Conservation (phyloP, 495 filamentous ascomycete genomes). For the Penicillium pancosmium region DNA sequence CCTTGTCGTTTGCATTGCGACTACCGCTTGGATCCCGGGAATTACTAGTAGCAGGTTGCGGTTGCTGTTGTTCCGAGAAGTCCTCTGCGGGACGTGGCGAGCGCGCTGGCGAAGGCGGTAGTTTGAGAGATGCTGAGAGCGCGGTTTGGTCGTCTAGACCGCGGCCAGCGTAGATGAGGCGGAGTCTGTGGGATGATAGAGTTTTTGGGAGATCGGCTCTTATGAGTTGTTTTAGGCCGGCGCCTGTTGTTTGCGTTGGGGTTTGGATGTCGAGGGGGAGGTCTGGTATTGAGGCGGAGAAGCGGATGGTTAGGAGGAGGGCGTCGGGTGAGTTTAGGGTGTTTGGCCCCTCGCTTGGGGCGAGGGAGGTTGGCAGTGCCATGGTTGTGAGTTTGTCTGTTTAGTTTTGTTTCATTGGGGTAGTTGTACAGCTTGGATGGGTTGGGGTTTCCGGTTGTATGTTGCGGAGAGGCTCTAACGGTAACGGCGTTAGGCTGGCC, state of each 20-base stretch:
- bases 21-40: conserved; percentile 24
- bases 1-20: conserved; percentile 47
- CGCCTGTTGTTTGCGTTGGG: conserved; percentile 68
- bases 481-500: not conserved
- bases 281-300: conserved; percentile 82
- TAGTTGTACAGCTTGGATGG: not conserved
- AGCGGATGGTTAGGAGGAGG: conserved; percentile 80
- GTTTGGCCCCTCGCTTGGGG: conserved; percentile 19
- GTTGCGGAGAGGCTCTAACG: not conserved
- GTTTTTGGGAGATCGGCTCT: conserved; percentile 66
- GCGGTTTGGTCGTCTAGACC: conserved; percentile 73
- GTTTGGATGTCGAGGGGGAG: conserved; percentile 72
- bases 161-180: conserved; percentile 86
- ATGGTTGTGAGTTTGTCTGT: conserved; percentile 7
- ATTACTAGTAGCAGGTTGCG: conserved; percentile 31
- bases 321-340: conserved; percentile 37
- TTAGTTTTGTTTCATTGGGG: conserved; percentile 1
- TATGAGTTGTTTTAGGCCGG: conserved; percentile 79
- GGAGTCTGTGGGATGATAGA: conserved; percentile 67
- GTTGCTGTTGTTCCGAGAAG: too few relatives aligned
- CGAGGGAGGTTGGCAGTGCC: conserved; percentile 24
- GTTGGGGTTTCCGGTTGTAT: not conserved
- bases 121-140: conserved; percentile 64
- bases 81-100: conserved; percentile 28
- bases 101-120: conserved; percentile 55